Base-by-base conservation (phyloP, 345 rosid species). In the Theobroma cacao region DNA sequence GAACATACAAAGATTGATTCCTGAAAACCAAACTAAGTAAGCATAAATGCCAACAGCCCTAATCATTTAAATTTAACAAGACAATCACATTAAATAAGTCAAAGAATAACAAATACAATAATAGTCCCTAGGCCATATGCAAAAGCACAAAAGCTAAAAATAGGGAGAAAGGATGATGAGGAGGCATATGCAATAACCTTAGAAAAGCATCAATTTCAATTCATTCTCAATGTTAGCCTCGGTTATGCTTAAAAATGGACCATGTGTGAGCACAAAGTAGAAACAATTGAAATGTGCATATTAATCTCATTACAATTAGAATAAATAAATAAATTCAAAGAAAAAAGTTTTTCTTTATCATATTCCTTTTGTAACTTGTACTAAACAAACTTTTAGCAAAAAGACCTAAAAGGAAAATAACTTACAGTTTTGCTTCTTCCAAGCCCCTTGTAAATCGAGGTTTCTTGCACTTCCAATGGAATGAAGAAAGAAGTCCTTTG, bases 391-490 rank as follows among this genome's bases (percentile, higher is more conserved):
- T 74, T 55, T 14, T 7, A 64, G 34, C 30, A 55, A 18, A 48
- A 18, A 33, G 31, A 20, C 26, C 41, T 56, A 65, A 30, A 80
- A 75, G 10, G 48, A 74, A 75, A 68, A 53, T 66, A 85, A 47
- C 94, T 86, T 84, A 86, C 99, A 86, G 75, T 89, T 89, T 94
- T 53, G 98, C 99, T 84, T 96, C 99, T 81, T 94, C 94, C 87
- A 94, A 80, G 85, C 92, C 90, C 72, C 81, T 86, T 55, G 87
- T 76, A 78, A 96, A 96, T 50, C 87, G 88, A 79, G 95, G 92
- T 81, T 92, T 90, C 90, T 87, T 96, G 90, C 99, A 92, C 90
- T 96, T 96, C 78, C 86, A 80, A 85, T 91, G 97, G 87, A 87
- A 90, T 56, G 88, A 89, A 50, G 92, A 90, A 81, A 91, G 91